Base-by-base conservation (phyloP, 1,284 basidiomycete species). In the Cystobasidium sp. region DNA sequence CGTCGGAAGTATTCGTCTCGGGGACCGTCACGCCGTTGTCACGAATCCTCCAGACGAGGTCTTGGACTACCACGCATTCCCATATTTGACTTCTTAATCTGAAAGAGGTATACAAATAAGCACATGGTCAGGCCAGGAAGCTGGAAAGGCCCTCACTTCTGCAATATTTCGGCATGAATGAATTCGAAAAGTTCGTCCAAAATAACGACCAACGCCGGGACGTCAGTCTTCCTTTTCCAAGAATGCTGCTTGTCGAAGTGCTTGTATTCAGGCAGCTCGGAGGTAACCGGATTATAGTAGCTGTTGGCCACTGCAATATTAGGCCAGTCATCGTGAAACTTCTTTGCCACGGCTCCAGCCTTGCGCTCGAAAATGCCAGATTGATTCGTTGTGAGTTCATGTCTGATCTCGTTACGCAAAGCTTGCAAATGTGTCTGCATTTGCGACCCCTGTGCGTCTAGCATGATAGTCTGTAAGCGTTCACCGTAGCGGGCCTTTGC, bases 331-430 rank as follows among this genome's bases (percentile, higher is more conserved):
- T 51, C 66, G 6, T 62, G 61, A 41, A 79, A 31, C 41, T 68
- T 71, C 31, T 49, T 43, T 1, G 78, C 77, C 14, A 76, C 62
- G 5, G 63, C 69, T 31, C 31, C 52, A 6, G 76, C 31, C 20
- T 68, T 65, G 4, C 46, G 53, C 7, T 46, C 61, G 22, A 78
- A 24, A 9, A 70, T 8, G 20, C 56, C 44, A 43, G 47, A n/a
- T 18, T 53, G 18, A 51, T 79, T 77, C 1, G 90, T 90, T 5
- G 84, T 84, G 4, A 96, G 85, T 80, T 95, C 92, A 8, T 87
- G 82, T 8, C 86, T 84, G 10, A 96, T 80, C 9, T 87, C 85
- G 0, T 85, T 82, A 41, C 90, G 85, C 91, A 92, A 93, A 12
- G 80, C 80, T 2, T 81, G 81, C 18, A 93, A 85, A 39, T 24